Base-by-base conservation (phyloP, 2,329 filamentous ascomycete species). In the Neonectria coccinea region DNA sequence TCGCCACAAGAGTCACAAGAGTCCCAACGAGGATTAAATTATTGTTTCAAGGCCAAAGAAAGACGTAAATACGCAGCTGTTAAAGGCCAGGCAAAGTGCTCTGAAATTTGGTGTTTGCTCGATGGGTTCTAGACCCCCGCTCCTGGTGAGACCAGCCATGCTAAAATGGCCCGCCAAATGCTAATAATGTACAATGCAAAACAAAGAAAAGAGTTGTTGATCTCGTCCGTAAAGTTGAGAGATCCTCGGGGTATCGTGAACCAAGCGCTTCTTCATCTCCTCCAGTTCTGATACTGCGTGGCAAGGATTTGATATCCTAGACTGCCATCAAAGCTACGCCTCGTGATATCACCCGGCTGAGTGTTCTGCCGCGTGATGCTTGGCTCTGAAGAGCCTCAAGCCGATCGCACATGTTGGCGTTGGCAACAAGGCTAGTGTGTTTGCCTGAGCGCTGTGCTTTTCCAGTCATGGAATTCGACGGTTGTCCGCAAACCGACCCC, bases 311-410 rank as follows among this genome's bases (percentile, higher is more conserved):
- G 55, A 25, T 25, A 25, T 53, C n/a, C 44, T 73, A 73, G 12
- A 70, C 56, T n/a, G 51, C 56, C 20, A 73, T 63, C 10, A 73
- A 57, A 27, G 48, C 56, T 29, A 53, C 25, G 6, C 39, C 22
- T 47, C 59, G 64, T 18, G 64, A 65, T 39, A 68, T 25, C 58
- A 59, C 59, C 22, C 60, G 61, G 61, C 48, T 52, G 12, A 60
- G 54, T 44, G 67, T 66, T 44, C 50, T 56, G 58, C 58, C 39
- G 18, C n/a, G 52, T 12, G 42, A 50, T 50, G 25, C 44, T 12
- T 60, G 64, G n/a, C 42, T 59, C 31, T 59, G 42, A 31, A 65
- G 11, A 20, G 45, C n/a, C n/a, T 22, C 29, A 31, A 47, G n/a
- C 18, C 59, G 55, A 20, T 44, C 47, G 36, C 51, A 16, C 8